Base-by-base conservation (phyloP, 805 yeast species). In the Priceomyces medius region DNA sequence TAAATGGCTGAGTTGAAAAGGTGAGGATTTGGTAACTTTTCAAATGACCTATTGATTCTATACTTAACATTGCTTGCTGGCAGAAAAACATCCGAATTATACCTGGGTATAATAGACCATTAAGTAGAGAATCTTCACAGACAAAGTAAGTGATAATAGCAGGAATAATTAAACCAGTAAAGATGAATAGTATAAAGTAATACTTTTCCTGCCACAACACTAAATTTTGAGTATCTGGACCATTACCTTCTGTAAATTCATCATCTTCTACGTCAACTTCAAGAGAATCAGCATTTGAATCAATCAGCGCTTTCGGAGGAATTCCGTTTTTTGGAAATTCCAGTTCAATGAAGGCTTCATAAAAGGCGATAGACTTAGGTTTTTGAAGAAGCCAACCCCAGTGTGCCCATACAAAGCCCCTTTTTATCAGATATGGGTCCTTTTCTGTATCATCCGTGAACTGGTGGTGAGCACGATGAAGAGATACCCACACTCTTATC, bases 391-490 rank as follows among this genome's bases (percentile, higher is more conserved):
- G 75, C 95, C 96, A 90, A 3, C 97, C 97, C 65, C 88, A 71
- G 64, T 89, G 96, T 24, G 91, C 80, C 77, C 80, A 89, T 54
- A 77, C 64, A 52, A 88, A 74, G 0, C 97, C 97, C 44, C 85
- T 75, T 56, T 90, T 78, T 28, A 85, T 83, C 55, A 81, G 81
- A 63, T 87, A 88, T 1, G 98, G 97, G 61, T 90, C 98, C 53
- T 77, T 75, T 45, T 87, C 95, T 0, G 95, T 84, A 57, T 90
- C 96, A 45, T 69, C 74, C 32, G 93, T 83, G 61, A 77, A 86
- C 44, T 91, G 79, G 63, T 90, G 97, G 66, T 90, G 97, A 3
- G 93, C 89, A 45, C 95, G 71, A 68, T 90, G 98, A 35, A 86
- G 73, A 12, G 83, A 72, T 17, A 86, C 83, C 95, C 95, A 88